Evolutionary conservation across 2,329 filamentous ascomycete species (phyloP), one percentile per base, ranked within the genome.

Genomic region (Cytospora mali): DNA sequence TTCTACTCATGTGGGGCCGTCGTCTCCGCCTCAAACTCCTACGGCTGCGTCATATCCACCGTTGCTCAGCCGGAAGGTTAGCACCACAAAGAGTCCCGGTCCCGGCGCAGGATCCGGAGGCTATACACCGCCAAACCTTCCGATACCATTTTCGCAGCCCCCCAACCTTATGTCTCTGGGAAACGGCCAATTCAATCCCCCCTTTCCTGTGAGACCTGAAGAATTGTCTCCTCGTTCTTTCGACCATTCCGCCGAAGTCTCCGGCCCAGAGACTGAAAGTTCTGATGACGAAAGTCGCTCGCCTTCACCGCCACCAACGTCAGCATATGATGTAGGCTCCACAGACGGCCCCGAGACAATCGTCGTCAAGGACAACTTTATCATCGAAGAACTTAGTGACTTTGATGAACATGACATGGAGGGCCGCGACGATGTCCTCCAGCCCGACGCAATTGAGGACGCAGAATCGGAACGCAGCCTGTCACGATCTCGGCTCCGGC

Each of bases 401-500:
- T 75, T 81, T 60, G 79, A 78, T 57, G 79, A 81, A 61, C 77
- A 75, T 67, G 79, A 79, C 28, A 62, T 65, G 63, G 75, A 74
- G 48, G 79, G 80, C 5, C 75, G 75, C 21, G 69, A 77, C 27
- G 75, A 76, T 33, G 73, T 81, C 28, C 69, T 84, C 27, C 74
- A 71, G 11, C 81, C 81, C 0, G 74, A 76, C 14, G 75, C 78
- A 60, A 80, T 83, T 58, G 82, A 84, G 67, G 79, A 76, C 42
- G 71, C 76, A 42, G 72, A 74, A 14, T 76, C 79, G 16, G 76
- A 76, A 53, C 74, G 75, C 25, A 80, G 78, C 64, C 73, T 76
- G 21, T 42, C 39, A 10, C 39, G 21, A 18, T 18, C 39, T 42
- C 6, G 16, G 7, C 39, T 6, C 39, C 39, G 1, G 2, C 6